Percentiles rank a stretch among this genome's conserved stretches.
Evolutionary conservation across 768 basidiomycete species (phyloP).

Genomic region (Trametes cingulata): DNA sequence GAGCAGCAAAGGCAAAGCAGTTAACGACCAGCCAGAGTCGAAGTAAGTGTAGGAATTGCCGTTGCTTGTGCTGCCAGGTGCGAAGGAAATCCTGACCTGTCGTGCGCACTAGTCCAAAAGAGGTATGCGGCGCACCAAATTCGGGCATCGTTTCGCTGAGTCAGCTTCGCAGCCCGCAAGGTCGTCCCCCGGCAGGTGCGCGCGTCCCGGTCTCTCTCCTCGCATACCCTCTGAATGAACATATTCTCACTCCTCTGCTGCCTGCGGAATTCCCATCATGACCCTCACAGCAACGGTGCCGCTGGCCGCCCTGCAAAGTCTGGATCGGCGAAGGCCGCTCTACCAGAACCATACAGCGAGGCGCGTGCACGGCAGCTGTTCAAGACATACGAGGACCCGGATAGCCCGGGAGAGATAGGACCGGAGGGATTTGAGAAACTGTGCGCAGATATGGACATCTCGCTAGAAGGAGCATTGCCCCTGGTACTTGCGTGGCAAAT

Average conservation of each 20-base stretch:
- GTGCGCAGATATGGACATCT: constrained; percentile 67
- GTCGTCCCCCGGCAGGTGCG: constrained; percentile 9
- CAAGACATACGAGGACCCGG: constrained; percentile 53
- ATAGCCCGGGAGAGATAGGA: constrained; percentile 59
- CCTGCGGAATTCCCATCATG: constrained; percentile 53
- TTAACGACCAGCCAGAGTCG: not conserved
- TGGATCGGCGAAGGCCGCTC: constrained; percentile 7
- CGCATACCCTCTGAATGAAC: constrained; percentile 46
- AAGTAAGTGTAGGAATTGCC: not conserved
- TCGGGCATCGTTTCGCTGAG: constrained; percentile 5
- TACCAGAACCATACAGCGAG: constrained; percentile 46
- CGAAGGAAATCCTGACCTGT: constrained; percentile 21
- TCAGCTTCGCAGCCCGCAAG: constrained; percentile 9
- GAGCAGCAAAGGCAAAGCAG: constrained; percentile 7
- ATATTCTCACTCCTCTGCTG: constrained; percentile 65
- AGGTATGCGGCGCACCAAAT: constrained; percentile 17
- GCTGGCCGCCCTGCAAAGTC: constrained; percentile 24
- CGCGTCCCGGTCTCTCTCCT: not conserved
- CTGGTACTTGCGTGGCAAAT: constrained; percentile 79
- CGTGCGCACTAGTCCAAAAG: constrained; percentile 7
- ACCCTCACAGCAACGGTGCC: constrained; percentile 39
- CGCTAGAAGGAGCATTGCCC: constrained; percentile 72
- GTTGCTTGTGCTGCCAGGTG: not conserved
- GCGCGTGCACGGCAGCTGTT: constrained; percentile 59
- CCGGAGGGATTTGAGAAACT: constrained; percentile 72